A percentile compares a stretch with the other conserved stretches of the same genome.
Conservation (phyloP, 768 basidiomycete species). For the Lactifluus rugatus region DNA sequence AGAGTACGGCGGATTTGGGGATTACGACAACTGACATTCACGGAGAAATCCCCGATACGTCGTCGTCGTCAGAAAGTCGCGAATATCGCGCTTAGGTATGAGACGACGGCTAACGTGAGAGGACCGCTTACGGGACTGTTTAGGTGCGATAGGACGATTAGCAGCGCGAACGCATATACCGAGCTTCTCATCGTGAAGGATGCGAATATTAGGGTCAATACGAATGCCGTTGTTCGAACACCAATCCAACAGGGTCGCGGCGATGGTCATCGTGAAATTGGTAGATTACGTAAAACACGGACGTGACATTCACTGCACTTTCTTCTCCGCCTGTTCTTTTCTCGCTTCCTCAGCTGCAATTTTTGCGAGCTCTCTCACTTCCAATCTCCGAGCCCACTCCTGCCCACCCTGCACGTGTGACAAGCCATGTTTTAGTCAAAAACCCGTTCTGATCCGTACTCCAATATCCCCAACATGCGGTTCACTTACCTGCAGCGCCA, state of each 20-base stretch:
- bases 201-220: conserved; percentile 17
- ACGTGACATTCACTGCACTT: background rate
- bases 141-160: background rate
- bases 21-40: conserved; percentile 21
- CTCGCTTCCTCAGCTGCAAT: conserved; percentile 16
- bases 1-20: conserved; percentile 23
- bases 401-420: conserved; percentile 59
- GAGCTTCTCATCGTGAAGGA: conserved; percentile 11
- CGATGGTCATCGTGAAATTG: background rate
- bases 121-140: conserved; percentile 14
- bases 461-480: background rate
- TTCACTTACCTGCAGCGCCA: conserved; percentile 59
- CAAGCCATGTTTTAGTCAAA: background rate
- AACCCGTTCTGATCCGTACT: background rate
- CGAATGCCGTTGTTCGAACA: conserved; percentile 19
- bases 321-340: conserved; percentile 12
- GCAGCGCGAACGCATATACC: conserved; percentile 13
- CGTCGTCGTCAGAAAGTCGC: background rate
- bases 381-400: conserved; percentile 38
- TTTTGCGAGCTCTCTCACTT: conserved; percentile 16
- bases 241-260: conserved; percentile 18
- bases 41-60: background rate
- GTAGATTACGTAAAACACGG: conserved; percentile 2
- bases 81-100: conserved; percentile 10
- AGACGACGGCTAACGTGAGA: background rate